Percentiles rank a stretch among this genome's conserved stretches.
Evolutionary conservation across 768 basidiomycete species (phyloP).

Genomic region (Kwoniella botswanensis): DNA sequence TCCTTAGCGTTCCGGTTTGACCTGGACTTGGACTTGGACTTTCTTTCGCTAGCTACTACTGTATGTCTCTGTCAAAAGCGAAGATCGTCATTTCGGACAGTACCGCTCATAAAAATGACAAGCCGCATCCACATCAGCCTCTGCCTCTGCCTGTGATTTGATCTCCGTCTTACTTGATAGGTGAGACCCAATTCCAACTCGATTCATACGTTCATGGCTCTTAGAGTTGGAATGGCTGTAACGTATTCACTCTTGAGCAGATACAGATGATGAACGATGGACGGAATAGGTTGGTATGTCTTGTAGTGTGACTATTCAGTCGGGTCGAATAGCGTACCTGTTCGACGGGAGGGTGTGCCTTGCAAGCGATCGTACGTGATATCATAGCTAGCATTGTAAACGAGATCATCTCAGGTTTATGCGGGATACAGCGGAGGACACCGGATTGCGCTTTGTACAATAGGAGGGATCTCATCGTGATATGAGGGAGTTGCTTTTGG

Average conservation of each 20-base stretch:
- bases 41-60: background rate
- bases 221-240: too few relatives aligned
- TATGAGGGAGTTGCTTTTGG: too few relatives aligned
- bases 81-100: background rate
- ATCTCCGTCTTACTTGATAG: background rate
- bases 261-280: too few relatives aligned
- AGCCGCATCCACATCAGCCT: background rate
- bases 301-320: too few relatives aligned
- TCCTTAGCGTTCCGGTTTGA: background rate
- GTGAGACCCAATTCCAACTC: background rate
- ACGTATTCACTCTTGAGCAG: too few relatives aligned
- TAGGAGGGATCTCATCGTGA: background rate
- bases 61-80: background rate
- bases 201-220: background rate
- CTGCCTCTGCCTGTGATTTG: background rate
- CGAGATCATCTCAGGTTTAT: background rate
- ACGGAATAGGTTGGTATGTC: too few relatives aligned
- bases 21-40: background rate
- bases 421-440: background rate
- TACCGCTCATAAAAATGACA: background rate
- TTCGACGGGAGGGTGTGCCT: too few relatives aligned
- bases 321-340: too few relatives aligned
- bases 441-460: background rate
- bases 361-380: too few relatives aligned
- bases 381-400: background rate